Evolutionary conservation across 768 basidiomycete species (phyloP).

Genomic region (Psilocybe tampanensis): DNA sequence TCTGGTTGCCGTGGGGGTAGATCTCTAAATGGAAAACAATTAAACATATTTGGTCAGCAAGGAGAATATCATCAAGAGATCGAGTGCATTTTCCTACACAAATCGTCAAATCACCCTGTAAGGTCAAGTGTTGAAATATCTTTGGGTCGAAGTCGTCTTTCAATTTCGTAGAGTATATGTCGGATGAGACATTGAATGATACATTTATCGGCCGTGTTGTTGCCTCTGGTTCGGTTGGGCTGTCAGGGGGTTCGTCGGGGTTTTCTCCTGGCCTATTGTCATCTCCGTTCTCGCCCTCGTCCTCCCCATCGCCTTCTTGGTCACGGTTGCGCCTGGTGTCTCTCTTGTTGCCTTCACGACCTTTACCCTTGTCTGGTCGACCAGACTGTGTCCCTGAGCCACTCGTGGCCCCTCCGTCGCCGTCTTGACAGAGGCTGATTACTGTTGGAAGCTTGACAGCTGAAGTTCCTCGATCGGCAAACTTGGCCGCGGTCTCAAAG

Average conservation of each 20-base stretch:
- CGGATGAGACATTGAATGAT: background rate
- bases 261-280: background rate
- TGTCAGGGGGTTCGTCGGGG: background rate
- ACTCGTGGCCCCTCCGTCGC: background rate
- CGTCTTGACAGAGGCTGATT: background rate
- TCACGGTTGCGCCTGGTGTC: no score
- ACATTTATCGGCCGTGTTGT: background rate
- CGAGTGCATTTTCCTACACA: background rate
- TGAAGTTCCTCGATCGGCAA: background rate
- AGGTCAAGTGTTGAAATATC: background rate
- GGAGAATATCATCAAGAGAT: background rate
- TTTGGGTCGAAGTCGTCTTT: background rate
- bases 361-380: no score
- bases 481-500: background rate
- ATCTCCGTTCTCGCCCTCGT: background rate
- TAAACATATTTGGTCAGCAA: background rate
- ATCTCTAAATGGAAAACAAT: background rate
- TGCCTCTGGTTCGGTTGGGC: background rate
- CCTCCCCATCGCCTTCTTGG: background rate
- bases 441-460: background rate
- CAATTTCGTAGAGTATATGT: background rate
- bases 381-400: background rate
- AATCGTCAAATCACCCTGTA: background rate
- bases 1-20: background rate
- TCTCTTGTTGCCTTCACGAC: no score